Conservation (phyloP, 75 land plant species). For the Cunninghamia lanceolata region DNA sequence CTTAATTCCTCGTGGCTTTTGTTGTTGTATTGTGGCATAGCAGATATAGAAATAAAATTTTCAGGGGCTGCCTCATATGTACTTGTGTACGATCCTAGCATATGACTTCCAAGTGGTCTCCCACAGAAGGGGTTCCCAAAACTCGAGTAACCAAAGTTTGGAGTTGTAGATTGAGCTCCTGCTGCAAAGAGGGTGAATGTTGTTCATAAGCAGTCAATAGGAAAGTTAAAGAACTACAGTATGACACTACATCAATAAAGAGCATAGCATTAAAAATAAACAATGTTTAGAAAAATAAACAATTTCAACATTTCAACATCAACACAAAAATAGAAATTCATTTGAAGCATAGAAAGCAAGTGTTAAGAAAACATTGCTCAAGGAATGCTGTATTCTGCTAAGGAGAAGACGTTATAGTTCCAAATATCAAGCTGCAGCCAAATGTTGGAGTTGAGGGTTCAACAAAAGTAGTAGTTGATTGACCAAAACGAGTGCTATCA, state of each 20-base stretch:
- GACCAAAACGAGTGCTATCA: slow-evolving; percentile 21
- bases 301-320: no score
- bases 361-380: slow-evolving; percentile 2
- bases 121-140: slow-evolving; percentile 73
- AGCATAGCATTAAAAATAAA: no score
- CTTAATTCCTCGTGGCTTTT: slow-evolving; percentile 91
- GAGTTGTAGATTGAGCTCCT: slow-evolving; percentile 60
- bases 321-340: no score
- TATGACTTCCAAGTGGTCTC: slow-evolving; percentile 67
- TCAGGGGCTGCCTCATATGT: slow-evolving; percentile 71
- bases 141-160: slow-evolving; percentile 57
- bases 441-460: slow-evolving; percentile 19
- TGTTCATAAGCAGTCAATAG: not conserved
- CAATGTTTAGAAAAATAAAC: no score
- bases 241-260: no score
- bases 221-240: no score
- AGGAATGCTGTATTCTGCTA: slow-evolving; percentile 14
- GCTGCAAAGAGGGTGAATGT: not conserved
- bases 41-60: slow-evolving; percentile 89
- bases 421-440: slow-evolving; percentile 17
- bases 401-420: slow-evolving; percentile 17
- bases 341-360: not conserved
- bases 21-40: slow-evolving; percentile 90
- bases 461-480: slow-evolving; percentile 28
- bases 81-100: slow-evolving; percentile 59